These are phyloP conservation scores for Nannizziopsis arthrosporioides DNA, from an alignment of 2,329 filamentous ascomycete species.

Conservation along the genomic window DNA sequence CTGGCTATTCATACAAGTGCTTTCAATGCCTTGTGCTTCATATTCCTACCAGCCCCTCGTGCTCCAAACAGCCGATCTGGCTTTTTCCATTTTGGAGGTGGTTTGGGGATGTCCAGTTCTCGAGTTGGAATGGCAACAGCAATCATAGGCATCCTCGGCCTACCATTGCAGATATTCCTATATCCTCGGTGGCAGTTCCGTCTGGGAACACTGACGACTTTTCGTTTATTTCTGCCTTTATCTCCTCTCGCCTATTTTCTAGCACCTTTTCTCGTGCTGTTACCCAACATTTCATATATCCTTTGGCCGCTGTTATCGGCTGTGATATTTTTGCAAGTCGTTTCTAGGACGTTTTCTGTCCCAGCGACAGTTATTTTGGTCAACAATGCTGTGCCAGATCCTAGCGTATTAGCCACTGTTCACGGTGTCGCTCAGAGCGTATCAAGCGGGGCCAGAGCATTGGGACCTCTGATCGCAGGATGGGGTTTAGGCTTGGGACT, in stretches of 20 bases:
- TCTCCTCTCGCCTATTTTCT: constrained; percentile 60
- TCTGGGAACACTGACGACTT: constrained; percentile 57
- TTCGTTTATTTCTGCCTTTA: constrained; percentile 55
- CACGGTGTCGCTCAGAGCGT: constrained; percentile 49
- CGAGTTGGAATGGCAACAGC: constrained; percentile 68
- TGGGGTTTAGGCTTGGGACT: constrained; percentile 45
- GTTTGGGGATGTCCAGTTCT: constrained; percentile 59
- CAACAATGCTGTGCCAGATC: constrained; percentile 49
- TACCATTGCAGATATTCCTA: constrained; percentile 57
- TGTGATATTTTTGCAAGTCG: constrained; percentile 57
- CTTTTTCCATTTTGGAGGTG: constrained; percentile 54
- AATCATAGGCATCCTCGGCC: constrained; percentile 63
- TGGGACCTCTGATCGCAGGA: constrained; percentile 45
- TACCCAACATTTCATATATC: constrained; percentile 44
- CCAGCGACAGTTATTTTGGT: constrained; percentile 49
- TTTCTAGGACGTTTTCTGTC: constrained; percentile 58
- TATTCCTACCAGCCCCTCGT: constrained; percentile 63
- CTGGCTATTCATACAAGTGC: constrained; percentile 64
- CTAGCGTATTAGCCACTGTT: constrained; percentile 45
- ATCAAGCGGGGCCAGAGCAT: constrained; percentile 42
- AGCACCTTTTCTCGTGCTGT: constrained; percentile 58
- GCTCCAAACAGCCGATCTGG: constrained; percentile 33
- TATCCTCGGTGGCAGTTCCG: constrained; percentile 57
- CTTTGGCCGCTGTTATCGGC: constrained; percentile 56
- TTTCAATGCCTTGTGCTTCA: constrained; percentile 64